phyloP scores from a whole-genome alignment of 352 stramenopile species.

The Thraustochytrium sp. region DNA sequence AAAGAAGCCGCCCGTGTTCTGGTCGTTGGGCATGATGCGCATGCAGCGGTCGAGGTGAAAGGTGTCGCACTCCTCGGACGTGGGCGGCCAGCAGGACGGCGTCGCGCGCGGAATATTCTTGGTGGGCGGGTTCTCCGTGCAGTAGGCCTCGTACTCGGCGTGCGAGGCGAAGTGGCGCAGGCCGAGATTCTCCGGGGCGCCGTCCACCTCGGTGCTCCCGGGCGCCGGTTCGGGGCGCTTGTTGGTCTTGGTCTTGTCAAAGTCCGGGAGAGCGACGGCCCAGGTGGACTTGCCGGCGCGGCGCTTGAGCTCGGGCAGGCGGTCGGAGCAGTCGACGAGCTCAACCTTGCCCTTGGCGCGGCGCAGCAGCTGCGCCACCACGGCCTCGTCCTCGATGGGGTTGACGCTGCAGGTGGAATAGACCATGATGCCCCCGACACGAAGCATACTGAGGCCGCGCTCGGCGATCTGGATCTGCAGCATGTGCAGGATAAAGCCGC shows the following conservation, averaged over 20 bases:
- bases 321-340: constrained; percentile 72
- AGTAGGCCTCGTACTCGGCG: constrained; percentile 14
- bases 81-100: constrained; percentile 79
- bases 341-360: constrained; percentile 77
- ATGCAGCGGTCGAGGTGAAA: constrained; percentile 87
- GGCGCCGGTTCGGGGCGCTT: not conserved
- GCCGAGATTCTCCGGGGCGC: not conserved
- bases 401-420: constrained; percentile 98
- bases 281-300: constrained; percentile 77
- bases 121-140: not conserved
- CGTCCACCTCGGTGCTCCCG: constrained; percentile 40
- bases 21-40: constrained; percentile 92
- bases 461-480: constrained; percentile 91
- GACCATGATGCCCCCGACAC: constrained; percentile 81
- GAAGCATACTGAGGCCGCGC: constrained; percentile 52
- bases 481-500: constrained; percentile 81
- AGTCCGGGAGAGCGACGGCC: constrained; percentile 83
- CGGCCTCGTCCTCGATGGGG: constrained; percentile 97
- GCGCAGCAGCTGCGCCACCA: constrained; percentile 91
- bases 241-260: constrained; percentile 50
- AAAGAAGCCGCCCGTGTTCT: constrained; percentile 98
- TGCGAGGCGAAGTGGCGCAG: not conserved
- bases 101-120: constrained; percentile 62
- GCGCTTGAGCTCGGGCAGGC: constrained; percentile 69
- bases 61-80: constrained; percentile 60